phyloP scores from a whole-genome alignment of 257 asterid species.

The Voacanga thouarsii region DNA sequence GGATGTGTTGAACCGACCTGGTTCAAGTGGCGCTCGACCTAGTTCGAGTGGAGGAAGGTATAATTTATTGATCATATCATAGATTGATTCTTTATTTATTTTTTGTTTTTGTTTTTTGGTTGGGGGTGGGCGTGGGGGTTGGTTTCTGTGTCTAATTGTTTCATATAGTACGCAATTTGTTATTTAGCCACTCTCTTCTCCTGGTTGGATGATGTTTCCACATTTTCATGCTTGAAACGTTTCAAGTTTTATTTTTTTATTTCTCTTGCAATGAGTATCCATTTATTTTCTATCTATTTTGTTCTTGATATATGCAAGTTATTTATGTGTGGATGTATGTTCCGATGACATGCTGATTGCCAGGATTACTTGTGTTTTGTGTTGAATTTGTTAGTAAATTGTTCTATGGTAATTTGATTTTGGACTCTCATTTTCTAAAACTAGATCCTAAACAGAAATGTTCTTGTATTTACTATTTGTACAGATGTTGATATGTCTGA shows the following conservation, averaged over 20 bases:
- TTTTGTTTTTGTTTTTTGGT: too few relatives aligned
- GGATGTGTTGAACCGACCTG: slow-evolving; percentile 40
- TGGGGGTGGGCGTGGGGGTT: background rate
- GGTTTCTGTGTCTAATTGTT: background rate
- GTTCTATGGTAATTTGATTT: background rate
- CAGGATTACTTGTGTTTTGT: background rate
- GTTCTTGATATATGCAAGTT: background rate
- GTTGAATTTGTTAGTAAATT: background rate
- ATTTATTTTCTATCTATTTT: background rate
- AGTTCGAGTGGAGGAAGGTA: slow-evolving; percentile 68
- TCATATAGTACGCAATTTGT: background rate
- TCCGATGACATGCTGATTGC: background rate
- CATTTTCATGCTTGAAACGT: background rate
- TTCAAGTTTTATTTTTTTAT: background rate
- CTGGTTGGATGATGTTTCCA: background rate
- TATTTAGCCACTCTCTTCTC: background rate
- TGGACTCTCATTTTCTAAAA: background rate
- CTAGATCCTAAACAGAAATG: background rate
- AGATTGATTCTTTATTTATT: too few relatives aligned
- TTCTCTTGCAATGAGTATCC: background rate
- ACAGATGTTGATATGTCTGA: background rate
- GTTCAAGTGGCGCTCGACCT: slow-evolving; percentile 55
- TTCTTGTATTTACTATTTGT: background rate
- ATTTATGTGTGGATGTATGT: background rate
- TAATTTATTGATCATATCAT: slow-evolving; percentile 1